Evolutionary conservation across 2,329 filamentous ascomycete genomes (phyloP).

Genomic region (Raffaelea ambrosiae): DNA sequence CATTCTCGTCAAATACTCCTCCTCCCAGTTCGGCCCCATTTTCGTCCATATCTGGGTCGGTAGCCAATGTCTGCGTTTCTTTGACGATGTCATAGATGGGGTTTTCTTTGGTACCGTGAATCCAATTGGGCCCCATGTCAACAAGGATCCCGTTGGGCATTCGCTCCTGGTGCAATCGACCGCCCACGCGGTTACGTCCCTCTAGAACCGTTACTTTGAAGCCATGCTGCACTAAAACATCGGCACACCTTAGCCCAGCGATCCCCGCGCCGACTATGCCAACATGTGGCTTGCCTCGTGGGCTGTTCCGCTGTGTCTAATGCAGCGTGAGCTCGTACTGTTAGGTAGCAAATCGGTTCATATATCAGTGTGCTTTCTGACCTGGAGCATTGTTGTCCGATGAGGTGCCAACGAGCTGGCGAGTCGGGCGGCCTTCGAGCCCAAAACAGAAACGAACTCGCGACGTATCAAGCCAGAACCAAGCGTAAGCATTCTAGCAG

Average conservation of each 20-base stretch:
- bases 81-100: conserved; percentile 60
- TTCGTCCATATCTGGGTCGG: conserved; percentile 42
- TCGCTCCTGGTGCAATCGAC: conserved; percentile 47
- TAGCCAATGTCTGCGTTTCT: conserved; percentile 44
- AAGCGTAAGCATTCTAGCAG: too few species aligned
- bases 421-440: too few species aligned
- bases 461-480: too few species aligned
- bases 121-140: conserved; percentile 71
- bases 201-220: conserved; percentile 63
- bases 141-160: conserved; percentile 40
- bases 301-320: background rate
- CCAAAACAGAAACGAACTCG: too few species aligned
- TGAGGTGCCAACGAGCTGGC: too few species aligned
- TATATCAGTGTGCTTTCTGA: too few species aligned
- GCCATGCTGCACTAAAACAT: conserved; percentile 55
- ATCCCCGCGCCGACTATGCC: conserved; percentile 64
- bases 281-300: conserved; percentile 42
- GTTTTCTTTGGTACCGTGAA: conserved; percentile 64
- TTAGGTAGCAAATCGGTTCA: too few species aligned
- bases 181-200: conserved; percentile 57
- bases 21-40: conserved; percentile 17
- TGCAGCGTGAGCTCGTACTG: too few species aligned
- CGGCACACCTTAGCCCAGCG: conserved; percentile 62
- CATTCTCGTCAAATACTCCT: conserved; percentile 45
- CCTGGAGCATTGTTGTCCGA: too few species aligned